A percentile compares a stretch with the other conserved stretches of the same genome.
These are phyloP conservation scores for Carex sylvatica DNA, from an alignment of 202 grass and related monocot species.

Conservation along the genomic window DNA sequence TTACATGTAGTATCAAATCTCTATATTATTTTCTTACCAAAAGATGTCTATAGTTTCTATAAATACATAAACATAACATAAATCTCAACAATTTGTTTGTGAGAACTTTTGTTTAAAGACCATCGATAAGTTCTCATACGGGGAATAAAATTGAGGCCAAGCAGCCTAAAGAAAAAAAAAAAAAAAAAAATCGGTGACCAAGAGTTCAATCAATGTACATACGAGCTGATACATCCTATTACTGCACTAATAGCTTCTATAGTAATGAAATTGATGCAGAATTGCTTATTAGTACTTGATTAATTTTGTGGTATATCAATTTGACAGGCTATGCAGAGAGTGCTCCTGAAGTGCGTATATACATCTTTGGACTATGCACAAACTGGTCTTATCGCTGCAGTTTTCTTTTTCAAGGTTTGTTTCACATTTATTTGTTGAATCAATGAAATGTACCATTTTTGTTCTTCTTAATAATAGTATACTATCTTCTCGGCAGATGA, in stretches of 20 bases:
- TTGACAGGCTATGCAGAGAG: constrained; percentile 72
- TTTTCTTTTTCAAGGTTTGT: constrained; percentile 99
- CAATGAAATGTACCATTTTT: constrained; percentile 25
- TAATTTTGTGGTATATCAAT: constrained; percentile 7
- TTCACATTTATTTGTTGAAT: constrained; percentile 18
- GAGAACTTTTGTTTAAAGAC: background rate
- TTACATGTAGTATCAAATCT: no score
- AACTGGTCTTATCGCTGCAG: constrained; percentile 91
- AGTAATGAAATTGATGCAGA: background rate
- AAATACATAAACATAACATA: no score
- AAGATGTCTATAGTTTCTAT: no score
- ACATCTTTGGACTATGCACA: constrained; percentile 94
- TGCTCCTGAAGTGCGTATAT: constrained; percentile 71
- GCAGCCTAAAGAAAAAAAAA: background rate
- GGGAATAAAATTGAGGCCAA: background rate
- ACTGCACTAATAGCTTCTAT: background rate
- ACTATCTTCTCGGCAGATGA: constrained; percentile 60
- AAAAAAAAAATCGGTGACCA: background rate
- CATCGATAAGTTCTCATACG: background rate
- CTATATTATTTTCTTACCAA: no score
- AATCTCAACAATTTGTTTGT: no score
- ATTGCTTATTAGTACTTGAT: background rate
- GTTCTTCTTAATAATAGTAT: constrained; percentile 4
- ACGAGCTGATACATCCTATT: background rate
- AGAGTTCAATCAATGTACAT: background rate